These are phyloP conservation scores for Pilaira anomala DNA, from an alignment of 192 early-diverging fungal genomes.

Conservation along the genomic window DNA sequence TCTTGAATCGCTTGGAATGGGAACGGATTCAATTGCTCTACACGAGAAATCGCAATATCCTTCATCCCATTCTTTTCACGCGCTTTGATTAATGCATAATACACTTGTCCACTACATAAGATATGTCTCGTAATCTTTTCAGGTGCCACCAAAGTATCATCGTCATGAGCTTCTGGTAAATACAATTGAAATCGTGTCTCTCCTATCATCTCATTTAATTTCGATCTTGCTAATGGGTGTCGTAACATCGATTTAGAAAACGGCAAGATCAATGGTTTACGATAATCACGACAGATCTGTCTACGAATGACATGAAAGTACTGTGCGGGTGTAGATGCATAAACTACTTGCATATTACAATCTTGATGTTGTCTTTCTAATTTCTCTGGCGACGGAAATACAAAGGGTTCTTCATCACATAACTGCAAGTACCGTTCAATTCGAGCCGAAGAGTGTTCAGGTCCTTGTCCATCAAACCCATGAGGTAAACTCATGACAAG, in stretches of 20 bases:
- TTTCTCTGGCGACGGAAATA: conserved; percentile 71
- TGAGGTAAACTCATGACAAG: conserved; percentile 91
- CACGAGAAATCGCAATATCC: conserved; percentile 85
- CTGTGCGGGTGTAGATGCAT: conserved; percentile 92
- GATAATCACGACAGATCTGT: conserved; percentile 94
- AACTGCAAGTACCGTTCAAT: conserved; percentile 94
- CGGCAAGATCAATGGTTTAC: conserved; percentile 78
- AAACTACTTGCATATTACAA: conserved; percentile 96
- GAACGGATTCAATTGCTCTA: conserved; percentile 95
- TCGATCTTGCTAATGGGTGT: conserved; percentile 87
- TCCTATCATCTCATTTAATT: conserved; percentile 74
- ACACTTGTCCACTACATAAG: conserved; percentile 95
- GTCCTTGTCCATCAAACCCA: conserved; percentile 97
- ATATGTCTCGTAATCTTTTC: conserved; percentile 90
- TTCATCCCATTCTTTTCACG: conserved; percentile 85
- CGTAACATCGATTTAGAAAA: conserved; percentile 88
- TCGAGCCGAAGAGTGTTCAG: conserved; percentile 94
- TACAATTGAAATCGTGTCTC: conserved; percentile 82
- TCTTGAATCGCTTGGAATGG: conserved; percentile 88
- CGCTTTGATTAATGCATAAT: conserved; percentile 86
- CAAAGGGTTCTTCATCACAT: conserved; percentile 90
- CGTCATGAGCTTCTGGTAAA: conserved; percentile 87
- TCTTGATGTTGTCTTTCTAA: conserved; percentile 92
- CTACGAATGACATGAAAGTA: conserved; percentile 94
- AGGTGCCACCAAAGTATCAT: conserved; percentile 61